A percentile compares a stretch with the other conserved stretches of the same genome.
These are phyloP conservation scores for Coniochaeta ligniaria DNA, from an alignment of 2,329 filamentous ascomycete species.

Conservation along the genomic window DNA sequence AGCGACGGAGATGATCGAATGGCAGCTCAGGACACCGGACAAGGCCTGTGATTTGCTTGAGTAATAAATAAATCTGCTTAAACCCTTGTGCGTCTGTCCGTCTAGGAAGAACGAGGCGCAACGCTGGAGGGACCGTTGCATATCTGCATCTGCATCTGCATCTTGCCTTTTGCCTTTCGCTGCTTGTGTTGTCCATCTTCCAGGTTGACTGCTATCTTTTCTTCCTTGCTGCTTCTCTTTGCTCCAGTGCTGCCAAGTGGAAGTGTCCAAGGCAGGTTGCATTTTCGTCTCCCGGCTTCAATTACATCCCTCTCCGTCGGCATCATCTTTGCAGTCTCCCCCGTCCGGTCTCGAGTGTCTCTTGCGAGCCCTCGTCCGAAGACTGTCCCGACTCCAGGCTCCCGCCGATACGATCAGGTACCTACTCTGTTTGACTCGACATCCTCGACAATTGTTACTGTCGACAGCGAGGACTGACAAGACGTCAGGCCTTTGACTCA, in stretches of 20 bases:
- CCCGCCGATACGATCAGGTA: background rate
- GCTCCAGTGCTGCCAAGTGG: background rate
- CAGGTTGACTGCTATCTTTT: background rate
- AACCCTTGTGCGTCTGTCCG: background rate
- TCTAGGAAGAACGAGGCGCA: background rate
- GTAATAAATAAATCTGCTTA: slow-evolving; percentile 8
- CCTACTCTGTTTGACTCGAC: background rate
- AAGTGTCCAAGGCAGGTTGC: background rate
- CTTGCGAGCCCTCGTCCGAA: background rate
- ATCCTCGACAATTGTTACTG: background rate
- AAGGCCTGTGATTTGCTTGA: slow-evolving; percentile 12
- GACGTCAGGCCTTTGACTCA: background rate
- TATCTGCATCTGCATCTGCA: background rate
- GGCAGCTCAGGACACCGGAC: slow-evolving; percentile 10
- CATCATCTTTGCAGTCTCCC: background rate
- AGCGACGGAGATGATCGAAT: slow-evolving; percentile 6
- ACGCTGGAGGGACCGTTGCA: background rate
- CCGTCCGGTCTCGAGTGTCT: background rate
- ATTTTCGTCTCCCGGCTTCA: background rate
- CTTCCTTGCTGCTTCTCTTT: background rate
- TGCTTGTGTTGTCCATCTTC: background rate
- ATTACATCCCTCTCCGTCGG: background rate
- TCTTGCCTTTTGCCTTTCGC: background rate
- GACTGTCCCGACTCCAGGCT: background rate
- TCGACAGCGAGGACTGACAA: background rate